A percentile compares a stretch with the other conserved stretches of the same genome.
Evolutionary conservation across 805 yeast species (phyloP).

Genomic region (Naumovozyma dairenensis): DNA sequence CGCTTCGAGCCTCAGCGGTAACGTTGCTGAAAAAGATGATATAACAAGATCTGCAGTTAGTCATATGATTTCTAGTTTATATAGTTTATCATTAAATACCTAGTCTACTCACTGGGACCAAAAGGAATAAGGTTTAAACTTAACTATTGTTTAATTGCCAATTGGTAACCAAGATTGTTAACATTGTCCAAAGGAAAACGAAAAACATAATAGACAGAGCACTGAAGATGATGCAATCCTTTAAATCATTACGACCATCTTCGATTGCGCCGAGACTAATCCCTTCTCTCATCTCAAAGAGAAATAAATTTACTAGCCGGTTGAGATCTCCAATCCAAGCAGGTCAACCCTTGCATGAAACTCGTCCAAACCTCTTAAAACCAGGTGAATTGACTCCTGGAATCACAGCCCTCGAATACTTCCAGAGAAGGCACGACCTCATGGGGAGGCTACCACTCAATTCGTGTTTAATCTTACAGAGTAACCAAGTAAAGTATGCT

Average conservation of each 20-base stretch:
- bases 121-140: too few relatives aligned
- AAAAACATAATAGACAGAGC: too few relatives aligned
- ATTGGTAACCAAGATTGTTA: too few relatives aligned
- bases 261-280: not conserved
- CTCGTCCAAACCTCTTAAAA: conserved; percentile 64
- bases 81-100: too few relatives aligned
- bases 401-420: conserved; percentile 75
- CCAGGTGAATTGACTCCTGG: conserved; percentile 85
- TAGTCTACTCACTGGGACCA: too few relatives aligned
- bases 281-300: not conserved
- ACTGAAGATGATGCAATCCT: not conserved
- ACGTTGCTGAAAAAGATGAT: too few relatives aligned
- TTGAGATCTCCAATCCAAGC: conserved; percentile 31
- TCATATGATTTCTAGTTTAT: too few relatives aligned
- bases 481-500: conserved; percentile 63
- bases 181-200: too few relatives aligned
- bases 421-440: conserved; percentile 53
- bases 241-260: not conserved
- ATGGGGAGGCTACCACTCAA: conserved; percentile 47
- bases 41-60: too few relatives aligned
- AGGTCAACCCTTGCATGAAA: conserved; percentile 85
- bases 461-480: conserved; percentile 60
- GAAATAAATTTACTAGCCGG: conserved; percentile 8
- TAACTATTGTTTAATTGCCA: too few relatives aligned
- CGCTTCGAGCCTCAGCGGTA: too few relatives aligned